A percentile compares a stretch with the other conserved stretches of the same genome.
Conservation (phyloP, 805 yeast species). For the Candida insectalens region DNA sequence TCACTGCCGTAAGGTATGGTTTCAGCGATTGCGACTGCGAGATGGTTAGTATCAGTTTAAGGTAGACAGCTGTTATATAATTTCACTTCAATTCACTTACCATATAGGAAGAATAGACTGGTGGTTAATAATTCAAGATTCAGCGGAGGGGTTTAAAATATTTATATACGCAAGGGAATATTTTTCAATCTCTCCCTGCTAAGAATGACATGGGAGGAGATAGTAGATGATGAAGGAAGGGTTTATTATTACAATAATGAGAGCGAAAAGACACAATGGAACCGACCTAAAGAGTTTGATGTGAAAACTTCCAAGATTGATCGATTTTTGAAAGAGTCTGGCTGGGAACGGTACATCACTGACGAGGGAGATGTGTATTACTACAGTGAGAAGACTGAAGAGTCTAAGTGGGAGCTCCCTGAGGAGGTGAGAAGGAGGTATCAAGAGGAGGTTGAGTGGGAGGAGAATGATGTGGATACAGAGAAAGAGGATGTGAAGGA, state of each 20-base stretch:
- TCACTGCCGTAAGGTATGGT: constrained; percentile 90
- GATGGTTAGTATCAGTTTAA: too few species aligned
- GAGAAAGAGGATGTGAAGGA: constrained; percentile 1
- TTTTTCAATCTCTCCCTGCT: background rate
- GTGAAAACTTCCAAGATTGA: constrained; percentile 21
- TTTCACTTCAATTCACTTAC: too few species aligned
- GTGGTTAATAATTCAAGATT: too few species aligned
- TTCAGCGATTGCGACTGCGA: constrained; percentile 94
- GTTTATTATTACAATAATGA: constrained; percentile 59
- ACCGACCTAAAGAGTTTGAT: constrained; percentile 51
- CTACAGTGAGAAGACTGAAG: constrained; percentile 51
- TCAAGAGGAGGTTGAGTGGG: constrained; percentile 3
- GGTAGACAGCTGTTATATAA: too few species aligned
- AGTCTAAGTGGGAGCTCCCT: constrained; percentile 80
- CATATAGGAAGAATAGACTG: too few species aligned
- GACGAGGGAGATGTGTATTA: constrained; percentile 59
- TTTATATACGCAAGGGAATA: too few species aligned
- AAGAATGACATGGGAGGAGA: constrained; percentile 48
- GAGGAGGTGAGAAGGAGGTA: constrained; percentile 25
- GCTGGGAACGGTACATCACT: constrained; percentile 42
- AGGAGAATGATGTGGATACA: too few species aligned
- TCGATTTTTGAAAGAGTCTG: constrained; percentile 36
- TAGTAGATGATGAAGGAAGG: constrained; percentile 55
- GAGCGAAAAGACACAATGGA: constrained; percentile 74
- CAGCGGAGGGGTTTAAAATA: too few species aligned